Conservation (phyloP, 2,329 filamentous ascomycete genomes). For the Trichophyton rubrum region DNA sequence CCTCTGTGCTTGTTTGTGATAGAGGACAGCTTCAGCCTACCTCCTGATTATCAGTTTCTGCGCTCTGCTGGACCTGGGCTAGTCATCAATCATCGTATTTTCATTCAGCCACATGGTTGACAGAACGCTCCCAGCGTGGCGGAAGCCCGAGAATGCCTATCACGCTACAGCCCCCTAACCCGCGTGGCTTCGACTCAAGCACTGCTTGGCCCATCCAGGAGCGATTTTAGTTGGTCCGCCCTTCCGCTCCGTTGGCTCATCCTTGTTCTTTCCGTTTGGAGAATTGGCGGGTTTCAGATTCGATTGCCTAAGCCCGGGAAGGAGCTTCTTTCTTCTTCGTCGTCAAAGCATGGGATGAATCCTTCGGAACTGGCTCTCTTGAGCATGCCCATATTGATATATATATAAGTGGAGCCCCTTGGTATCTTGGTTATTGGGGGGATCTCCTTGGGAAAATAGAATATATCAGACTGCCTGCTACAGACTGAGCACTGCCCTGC, state of each 20-base stretch:
- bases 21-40: not conserved
- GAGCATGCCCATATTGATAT: not conserved
- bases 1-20: not conserved
- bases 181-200: not conserved
- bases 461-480: not conserved
- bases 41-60: not conserved
- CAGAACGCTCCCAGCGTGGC: not conserved
- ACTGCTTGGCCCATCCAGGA: not conserved
- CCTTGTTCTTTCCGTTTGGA: constrained; percentile 1
- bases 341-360: not conserved
- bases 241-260: not conserved
- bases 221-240: not conserved
- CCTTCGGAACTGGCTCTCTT: not conserved
- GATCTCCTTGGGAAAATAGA: not conserved
- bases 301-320: not conserved
- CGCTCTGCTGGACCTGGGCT: not conserved
- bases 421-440: not conserved
- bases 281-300: not conserved
- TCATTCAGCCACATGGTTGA: not conserved
- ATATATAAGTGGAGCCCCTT: not conserved
- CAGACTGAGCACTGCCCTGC: not conserved
- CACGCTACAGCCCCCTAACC: not conserved
- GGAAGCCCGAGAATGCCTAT: not conserved
- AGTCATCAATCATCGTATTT: not conserved
- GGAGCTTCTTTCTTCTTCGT: not conserved